These are phyloP conservation scores for Leersia perrieri DNA, from an alignment of 176 grass and related monocot species.

Conservation along the genomic window DNA sequence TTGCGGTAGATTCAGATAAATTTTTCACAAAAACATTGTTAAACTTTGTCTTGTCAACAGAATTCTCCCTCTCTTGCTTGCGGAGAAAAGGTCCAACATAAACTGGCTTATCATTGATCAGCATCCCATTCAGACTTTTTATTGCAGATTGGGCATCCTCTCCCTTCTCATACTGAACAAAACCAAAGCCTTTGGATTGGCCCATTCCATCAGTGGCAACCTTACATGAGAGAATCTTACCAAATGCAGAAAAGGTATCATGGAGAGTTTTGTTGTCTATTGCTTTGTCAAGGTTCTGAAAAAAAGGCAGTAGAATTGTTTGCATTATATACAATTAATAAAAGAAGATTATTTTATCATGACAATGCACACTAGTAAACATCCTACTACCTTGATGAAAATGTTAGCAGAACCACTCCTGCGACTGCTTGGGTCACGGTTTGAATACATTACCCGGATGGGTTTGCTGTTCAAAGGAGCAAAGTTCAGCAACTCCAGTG, in stretches of 20 bases:
- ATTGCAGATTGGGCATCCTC: slow-evolving; percentile 65
- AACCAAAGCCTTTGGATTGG: slow-evolving; percentile 89
- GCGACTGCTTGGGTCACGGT: slow-evolving; percentile 71
- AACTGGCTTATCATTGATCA: slow-evolving; percentile 83
- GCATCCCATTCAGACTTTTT: slow-evolving; percentile 72
- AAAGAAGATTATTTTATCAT: background rate
- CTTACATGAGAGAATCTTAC: slow-evolving; percentile 75
- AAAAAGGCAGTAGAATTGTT: slow-evolving; percentile 31
- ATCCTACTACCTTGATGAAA: slow-evolving; percentile 68
- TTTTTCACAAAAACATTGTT: slow-evolving; percentile 95
- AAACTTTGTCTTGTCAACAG: slow-evolving; percentile 65
- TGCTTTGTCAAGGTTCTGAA: slow-evolving; percentile 83
- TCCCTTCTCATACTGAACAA: slow-evolving; percentile 86
- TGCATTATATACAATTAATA: slow-evolving; percentile 2
- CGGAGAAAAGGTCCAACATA: slow-evolving; percentile 83
- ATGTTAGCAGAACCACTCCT: slow-evolving; percentile 80
- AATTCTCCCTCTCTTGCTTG: slow-evolving; percentile 77
- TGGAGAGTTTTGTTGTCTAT: slow-evolving; percentile 80
- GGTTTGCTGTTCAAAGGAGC: slow-evolving; percentile 55
- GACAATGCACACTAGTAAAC: slow-evolving; percentile 15
- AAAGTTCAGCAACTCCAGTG: slow-evolving; percentile 68
- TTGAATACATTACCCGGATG: slow-evolving; percentile 82
- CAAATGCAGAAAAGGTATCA: slow-evolving; percentile 73
- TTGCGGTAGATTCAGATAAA: slow-evolving; percentile 71
- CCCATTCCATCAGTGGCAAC: slow-evolving; percentile 60